Evolutionary conservation across 257 asterid genomes (phyloP), one percentile per base, ranked within the genome.

Genomic region (Solanum chiquidenum): DNA sequence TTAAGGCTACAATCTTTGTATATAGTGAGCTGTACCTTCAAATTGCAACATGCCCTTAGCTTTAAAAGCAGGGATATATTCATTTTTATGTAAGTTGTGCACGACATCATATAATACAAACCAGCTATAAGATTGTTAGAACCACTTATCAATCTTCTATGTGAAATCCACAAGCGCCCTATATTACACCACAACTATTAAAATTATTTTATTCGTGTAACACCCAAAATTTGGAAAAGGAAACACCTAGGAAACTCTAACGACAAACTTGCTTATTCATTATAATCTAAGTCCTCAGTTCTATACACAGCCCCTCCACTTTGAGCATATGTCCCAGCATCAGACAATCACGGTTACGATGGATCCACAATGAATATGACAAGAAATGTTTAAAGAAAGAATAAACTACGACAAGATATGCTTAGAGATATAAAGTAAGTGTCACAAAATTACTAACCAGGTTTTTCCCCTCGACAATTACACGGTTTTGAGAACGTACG

Each of bases 401-500:
- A 12, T 42, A 42, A 42, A 77, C 14, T 13, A 38, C 23, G 18
- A 9, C 58, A 85, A 60, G 66, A 71, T 44, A 83, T 31, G 76
- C 38, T 38, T 58, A 27, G 79, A 64, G 68, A 80, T 6, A 44
- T 11, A 40, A 75, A 46, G 72, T 35, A 20, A 23, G 80, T 60
- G 66, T 12, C 77, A 52, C n/a, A 10, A 55, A 35, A 76, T 38
- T 69, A 49, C 94, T 89, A 73, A 96, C 99, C 96, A 97, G 90
- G 91, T 97, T 96, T 90, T 97, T 97, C 68, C 99, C 99, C 93
- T 95, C 98, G 14, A 97, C 95, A 77, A 97, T 92, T 64, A 96
- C 98, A 88, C 99, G 98, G 84, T 96, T 97, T 89, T 95, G 99
- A 77, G 99, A 89, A 71, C 95, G 99, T 88, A 97, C 80, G 9